These are phyloP conservation scores for Talaromyces albobiverticillius DNA, from an alignment of 2,329 filamentous ascomycete genomes.

Conservation along the genomic window DNA sequence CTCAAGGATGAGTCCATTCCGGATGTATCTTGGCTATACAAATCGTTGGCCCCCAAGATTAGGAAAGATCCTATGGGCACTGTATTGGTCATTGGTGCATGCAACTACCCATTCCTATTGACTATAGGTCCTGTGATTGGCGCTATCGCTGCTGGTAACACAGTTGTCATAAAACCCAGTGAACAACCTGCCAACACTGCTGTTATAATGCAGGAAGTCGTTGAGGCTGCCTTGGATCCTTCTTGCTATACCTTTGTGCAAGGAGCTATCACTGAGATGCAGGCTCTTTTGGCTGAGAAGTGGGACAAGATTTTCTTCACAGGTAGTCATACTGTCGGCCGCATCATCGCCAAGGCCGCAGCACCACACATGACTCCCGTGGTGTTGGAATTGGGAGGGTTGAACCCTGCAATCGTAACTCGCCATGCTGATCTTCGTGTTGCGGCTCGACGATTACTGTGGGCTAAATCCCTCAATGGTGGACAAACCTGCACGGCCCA, in stretches of 20 bases:
- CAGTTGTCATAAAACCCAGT: constrained; percentile 84
- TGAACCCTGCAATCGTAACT: constrained; percentile 89
- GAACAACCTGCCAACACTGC: constrained; percentile 76
- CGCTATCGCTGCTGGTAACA: constrained; percentile 89
- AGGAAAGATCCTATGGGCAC: constrained; percentile 84
- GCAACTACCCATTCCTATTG: constrained; percentile 89
- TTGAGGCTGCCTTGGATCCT: constrained; percentile 73
- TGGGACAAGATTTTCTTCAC: constrained; percentile 99
- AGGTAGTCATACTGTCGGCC: constrained; percentile 73
- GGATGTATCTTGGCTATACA: constrained; percentile 67
- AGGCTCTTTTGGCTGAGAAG: constrained; percentile 77
- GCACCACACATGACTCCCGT: constrained; percentile 86
- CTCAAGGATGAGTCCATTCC: constrained; percentile 73
- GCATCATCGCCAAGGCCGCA: constrained; percentile 85
- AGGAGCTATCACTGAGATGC: constrained; percentile 76
- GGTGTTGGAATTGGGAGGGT: constrained; percentile 83
- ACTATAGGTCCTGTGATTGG: constrained; percentile 76
- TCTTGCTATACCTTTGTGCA: constrained; percentile 75
- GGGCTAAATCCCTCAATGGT: constrained; percentile 82
- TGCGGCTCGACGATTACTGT: constrained; percentile 79
- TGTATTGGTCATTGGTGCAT: constrained; percentile 83
- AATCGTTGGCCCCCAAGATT: constrained; percentile 69
- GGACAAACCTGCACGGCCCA: constrained; percentile 92
- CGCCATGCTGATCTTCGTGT: constrained; percentile 75
- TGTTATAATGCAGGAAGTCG: constrained; percentile 73